Base-by-base conservation (phyloP, 306 rosid species). In the Castanea crenata region DNA sequence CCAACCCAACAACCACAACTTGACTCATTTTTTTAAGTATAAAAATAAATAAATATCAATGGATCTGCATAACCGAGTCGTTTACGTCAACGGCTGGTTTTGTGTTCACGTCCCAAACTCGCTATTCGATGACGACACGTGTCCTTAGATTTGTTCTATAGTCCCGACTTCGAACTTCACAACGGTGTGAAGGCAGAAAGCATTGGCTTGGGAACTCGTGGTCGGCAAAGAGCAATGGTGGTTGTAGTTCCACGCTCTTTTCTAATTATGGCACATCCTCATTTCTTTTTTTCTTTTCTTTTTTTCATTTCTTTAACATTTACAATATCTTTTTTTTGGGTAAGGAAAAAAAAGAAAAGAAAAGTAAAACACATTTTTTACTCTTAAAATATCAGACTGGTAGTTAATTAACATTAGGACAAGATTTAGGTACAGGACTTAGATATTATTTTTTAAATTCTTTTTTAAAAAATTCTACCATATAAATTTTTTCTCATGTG, bases 51-150 rank as follows among this genome's bases (percentile, higher is more conserved):
- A 46, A 75, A 86, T 83, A 85, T 78, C 79, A 58, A 65, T 16
- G 78, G 77, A 67, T 86, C 82, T 79, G 78, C 57, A 63, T 64
- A 54, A 73, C 55, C 58, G 63, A 72, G 76, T 74, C 34, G 62
- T 77, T n/a, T 62, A 41, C 35, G 19, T 27, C 20, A 27, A 62
- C 5, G 10, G 69, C 69, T 25, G 69, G 69, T 5, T 16, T 7
- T 55, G 54, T 12, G 54, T 12, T 49, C 46, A 49, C 4, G 52
- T 12, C 15, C 52, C 15, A 10, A 49, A 14, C 68, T 67, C 5
- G 55, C 55, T n/a, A 46, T 55, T 55, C 21, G n/a, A 2, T 83
- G 10, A 55, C 8, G 62, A 83, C 86, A 78, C 69, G 69, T 27
- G 41, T 5, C 69, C n/a, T 1, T 2, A 5, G 38, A 1, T 55